Base-by-base conservation (phyloP, 257 asterid species). In the Penstemon barbatus region DNA sequence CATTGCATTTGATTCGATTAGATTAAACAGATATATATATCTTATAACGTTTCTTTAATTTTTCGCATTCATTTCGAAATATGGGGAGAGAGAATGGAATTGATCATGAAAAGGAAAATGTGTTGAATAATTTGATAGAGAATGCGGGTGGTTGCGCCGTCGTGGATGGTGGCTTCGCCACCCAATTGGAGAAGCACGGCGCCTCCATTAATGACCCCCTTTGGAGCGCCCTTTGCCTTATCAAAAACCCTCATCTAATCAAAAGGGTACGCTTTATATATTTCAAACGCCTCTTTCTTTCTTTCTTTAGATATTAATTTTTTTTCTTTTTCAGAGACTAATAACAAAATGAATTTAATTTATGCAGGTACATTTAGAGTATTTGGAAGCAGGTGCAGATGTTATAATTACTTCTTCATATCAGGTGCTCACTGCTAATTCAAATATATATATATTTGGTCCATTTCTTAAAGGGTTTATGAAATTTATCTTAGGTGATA, bases 81-180 rank as follows among this genome's bases (percentile, higher is more conserved):
- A 81, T 82, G 87, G 89, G 82, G 49, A 76, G 75, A 68, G 75
- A 55, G 72, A 75, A 72, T 15, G 71, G 54, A 55, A 60, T 65
- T 69, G 64, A 8, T 7, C 11, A 13, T 8, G 67, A 7, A 25
- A 63, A n/a, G 37, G 2, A 33, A 3, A 49, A 69, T 37, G 74
- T 55, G 66, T 72, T 90, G 80, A 80, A 70, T 25, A 84, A 84
- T 49, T 76, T 85, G 45, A 77, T 90, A 6, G 69, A 37, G 75
- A 81, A 74, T 38, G 79, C 89, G 5, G 96, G 96, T 11, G 97
- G 95, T 36, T 88, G 95, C 74, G 95, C 95, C 65, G 91, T 91
- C 66, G 75, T 91, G 63, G 97, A 91, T 41, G 96, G 97, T 8
- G 96, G 97, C 53, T 86, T 91, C 69, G 89, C 96, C 57, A 91